These are phyloP conservation scores for Rhodotorula paludigena DNA, from an alignment of 768 basidiomycete species.

Conservation along the genomic window DNA sequence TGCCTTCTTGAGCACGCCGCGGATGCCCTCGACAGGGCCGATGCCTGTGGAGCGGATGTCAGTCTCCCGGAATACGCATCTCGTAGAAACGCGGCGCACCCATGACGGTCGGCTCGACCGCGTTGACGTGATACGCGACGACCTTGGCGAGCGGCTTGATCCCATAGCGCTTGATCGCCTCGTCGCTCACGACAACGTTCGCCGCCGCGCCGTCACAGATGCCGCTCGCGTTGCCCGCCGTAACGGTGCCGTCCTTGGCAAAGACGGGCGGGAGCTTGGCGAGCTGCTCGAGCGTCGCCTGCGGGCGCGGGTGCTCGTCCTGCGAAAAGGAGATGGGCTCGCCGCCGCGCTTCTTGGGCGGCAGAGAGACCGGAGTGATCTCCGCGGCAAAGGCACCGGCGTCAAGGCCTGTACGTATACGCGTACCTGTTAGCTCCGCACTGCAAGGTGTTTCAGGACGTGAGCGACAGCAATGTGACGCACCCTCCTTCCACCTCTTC, in stretches of 20 bases:
- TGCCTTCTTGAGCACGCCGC: conserved; percentile 39
- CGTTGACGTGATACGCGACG: conserved; percentile 48
- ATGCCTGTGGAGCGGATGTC: no score
- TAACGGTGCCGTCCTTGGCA: conserved; percentile 47
- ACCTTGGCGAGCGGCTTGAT: conserved; percentile 48
- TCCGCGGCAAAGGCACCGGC: conserved; percentile 46
- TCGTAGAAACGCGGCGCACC: no score
- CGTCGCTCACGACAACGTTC: conserved; percentile 49
- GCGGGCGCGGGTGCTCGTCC: conserved; percentile 49
- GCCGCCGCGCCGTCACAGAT: conserved; percentile 51
- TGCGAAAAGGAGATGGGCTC: conserved; percentile 40
- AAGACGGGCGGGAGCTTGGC: conserved; percentile 47
- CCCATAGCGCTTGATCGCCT: conserved; percentile 44
- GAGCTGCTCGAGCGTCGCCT: conserved; percentile 45
- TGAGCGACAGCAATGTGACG: background rate
- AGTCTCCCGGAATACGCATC: background rate
- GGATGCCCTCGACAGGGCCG: conserved; percentile 47
- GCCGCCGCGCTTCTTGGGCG: conserved; percentile 40
- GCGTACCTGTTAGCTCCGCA: no score
- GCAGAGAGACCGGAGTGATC: conserved; percentile 42
- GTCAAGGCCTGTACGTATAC: conserved; percentile 40
- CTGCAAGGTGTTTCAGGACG: no score
- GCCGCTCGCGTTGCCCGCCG: conserved; percentile 49
- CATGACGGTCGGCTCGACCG: conserved; percentile 50
- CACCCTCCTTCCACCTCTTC: conserved; percentile 45